phyloP scores from a whole-genome alignment of 345 rosid species.

The Salix suchowensis region DNA sequence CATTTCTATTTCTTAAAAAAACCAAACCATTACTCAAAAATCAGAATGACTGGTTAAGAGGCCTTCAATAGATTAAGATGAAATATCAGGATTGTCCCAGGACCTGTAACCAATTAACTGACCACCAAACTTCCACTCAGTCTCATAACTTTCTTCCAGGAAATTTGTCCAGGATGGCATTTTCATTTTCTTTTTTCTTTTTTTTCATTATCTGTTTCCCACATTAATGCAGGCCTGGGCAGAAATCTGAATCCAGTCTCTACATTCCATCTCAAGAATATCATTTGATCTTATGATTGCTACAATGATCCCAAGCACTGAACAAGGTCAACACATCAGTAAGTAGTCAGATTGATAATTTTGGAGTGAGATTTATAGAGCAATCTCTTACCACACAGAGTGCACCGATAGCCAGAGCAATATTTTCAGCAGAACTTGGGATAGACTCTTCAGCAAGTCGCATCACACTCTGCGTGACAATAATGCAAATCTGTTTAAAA shows the following conservation, averaged over 20 bases:
- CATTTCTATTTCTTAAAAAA: not conserved
- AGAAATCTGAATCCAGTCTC: too few species aligned
- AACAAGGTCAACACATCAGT: not conserved
- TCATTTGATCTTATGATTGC: not conserved
- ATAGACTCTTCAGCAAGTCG: conserved; percentile 63
- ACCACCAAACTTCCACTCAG: not conserved
- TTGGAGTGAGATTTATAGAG: not conserved
- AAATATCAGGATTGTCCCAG: not conserved
- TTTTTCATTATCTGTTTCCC: too few species aligned
- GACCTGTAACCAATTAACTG: not conserved
- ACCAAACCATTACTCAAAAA: not conserved
- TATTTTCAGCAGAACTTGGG: conserved; percentile 85
- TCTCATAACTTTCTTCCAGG: too few species aligned
- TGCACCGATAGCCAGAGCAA: conserved; percentile 82
- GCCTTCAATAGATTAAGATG: not conserved
- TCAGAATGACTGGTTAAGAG: not conserved
- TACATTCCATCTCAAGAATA: too few species aligned
- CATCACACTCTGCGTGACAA: conserved; percentile 49
- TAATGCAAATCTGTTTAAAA: not conserved
- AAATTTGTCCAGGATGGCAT: too few species aligned
- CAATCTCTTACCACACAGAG: conserved; percentile 56
- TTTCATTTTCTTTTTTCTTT: too few species aligned
- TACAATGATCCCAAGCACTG: not conserved
- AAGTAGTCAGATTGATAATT: not conserved
- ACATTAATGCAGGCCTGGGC: too few species aligned